Percentiles rank a stretch among this genome's conserved stretches.
phyloP scores from a whole-genome alignment of 345 rosid species.

The Triadica sebifera region DNA sequence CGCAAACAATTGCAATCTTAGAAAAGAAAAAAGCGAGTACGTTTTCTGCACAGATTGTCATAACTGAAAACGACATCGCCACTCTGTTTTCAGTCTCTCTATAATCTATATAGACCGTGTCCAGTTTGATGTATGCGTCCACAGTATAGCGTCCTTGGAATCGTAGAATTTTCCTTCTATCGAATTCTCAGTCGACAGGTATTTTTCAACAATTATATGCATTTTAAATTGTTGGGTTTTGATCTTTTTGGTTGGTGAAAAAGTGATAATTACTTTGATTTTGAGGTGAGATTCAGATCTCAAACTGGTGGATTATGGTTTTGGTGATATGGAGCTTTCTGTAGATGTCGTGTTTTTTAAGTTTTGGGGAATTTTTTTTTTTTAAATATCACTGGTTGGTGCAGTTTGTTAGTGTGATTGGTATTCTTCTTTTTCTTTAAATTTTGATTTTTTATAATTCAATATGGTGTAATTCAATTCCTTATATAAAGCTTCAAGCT shows the following conservation, averaged over 20 bases:
- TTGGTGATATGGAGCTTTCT: slow-evolving; percentile 35
- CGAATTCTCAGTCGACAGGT: too few relatives aligned
- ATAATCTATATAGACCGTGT: background rate
- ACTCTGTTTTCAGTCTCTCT: background rate
- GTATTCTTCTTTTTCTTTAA: background rate
- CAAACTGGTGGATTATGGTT: slow-evolving; percentile 23
- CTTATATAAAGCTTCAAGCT: slow-evolving; percentile 29
- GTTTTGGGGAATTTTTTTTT: slow-evolving; percentile 4
- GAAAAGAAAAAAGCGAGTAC: background rate
- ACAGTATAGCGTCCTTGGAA: background rate
- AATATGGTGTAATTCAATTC: slow-evolving; percentile 7
- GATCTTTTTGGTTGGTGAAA: background rate
- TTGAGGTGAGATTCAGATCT: slow-evolving; percentile 41
- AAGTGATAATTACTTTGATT: background rate
- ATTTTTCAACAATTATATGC: too few relatives aligned
- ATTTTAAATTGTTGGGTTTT: background rate
- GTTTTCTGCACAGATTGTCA: background rate
- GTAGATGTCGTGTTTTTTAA: slow-evolving; percentile 33
- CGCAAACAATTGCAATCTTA: background rate
- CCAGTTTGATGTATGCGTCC: background rate
- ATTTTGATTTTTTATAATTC: background rate
- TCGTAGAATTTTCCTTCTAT: background rate
- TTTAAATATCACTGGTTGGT: slow-evolving; percentile 26
- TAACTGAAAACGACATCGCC: background rate
- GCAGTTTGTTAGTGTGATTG: slow-evolving; percentile 21